A percentile compares a stretch with the other conserved stretches of the same genome.
Evolutionary conservation across 768 basidiomycete species (phyloP).

Genomic region (Phlebiopsis flavidoalba): DNA sequence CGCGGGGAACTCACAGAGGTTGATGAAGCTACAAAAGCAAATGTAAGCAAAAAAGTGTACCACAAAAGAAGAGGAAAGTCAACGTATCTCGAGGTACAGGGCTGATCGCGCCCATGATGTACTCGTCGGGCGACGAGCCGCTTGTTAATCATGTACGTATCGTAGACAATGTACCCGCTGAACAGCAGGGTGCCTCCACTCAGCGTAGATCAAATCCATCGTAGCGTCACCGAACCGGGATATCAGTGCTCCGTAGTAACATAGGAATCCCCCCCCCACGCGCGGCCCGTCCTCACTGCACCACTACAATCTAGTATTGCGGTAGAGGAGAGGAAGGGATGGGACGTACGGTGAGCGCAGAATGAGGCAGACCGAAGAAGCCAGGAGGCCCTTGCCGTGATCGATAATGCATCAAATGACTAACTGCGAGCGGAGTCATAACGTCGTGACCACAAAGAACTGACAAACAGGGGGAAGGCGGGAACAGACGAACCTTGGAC

Average conservation of each 20-base stretch:
- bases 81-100: constrained; percentile 92
- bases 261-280: constrained; percentile 78
- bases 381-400: constrained; percentile 86
- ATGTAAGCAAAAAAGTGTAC: not conserved
- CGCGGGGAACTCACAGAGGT: constrained; percentile 63
- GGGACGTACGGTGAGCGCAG: constrained; percentile 62
- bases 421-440: constrained; percentile 38
- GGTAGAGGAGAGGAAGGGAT: not conserved
- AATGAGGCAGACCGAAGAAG: constrained; percentile 79
- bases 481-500: constrained; percentile 58
- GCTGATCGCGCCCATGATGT: constrained; percentile 83
- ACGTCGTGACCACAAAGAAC: too few species aligned
- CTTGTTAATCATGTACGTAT: constrained; percentile 87
- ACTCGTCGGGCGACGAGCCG: constrained; percentile 90
- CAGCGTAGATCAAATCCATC: constrained; percentile 77
- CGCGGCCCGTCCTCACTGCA: constrained; percentile 73
- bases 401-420: constrained; percentile 97
- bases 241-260: too few species aligned
- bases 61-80: not conserved
- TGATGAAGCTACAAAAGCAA: constrained; percentile 61
- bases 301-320: not conserved
- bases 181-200: constrained; percentile 77
- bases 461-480: too few species aligned
- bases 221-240: constrained; percentile 83
- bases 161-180: constrained; percentile 87